Evolutionary conservation across 83 land plant genomes (phyloP).

Genomic region (Thuja plicata): DNA sequence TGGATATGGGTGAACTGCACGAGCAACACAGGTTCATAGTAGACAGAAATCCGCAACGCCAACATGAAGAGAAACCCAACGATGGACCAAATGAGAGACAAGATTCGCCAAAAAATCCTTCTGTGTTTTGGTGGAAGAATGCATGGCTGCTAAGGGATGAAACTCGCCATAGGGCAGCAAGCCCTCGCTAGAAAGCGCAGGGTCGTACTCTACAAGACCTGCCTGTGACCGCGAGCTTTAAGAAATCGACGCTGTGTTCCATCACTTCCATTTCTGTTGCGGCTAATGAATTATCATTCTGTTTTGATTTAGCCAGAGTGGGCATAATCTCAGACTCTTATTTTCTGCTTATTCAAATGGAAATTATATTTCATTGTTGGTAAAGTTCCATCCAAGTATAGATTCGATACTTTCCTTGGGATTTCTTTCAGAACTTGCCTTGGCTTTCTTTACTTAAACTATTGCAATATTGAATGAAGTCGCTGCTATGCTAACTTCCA

Average conservation of each 20-base stretch:
- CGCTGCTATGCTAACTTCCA: too few relatives aligned
- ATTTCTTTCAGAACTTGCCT: too few relatives aligned
- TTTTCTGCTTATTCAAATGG: too few relatives aligned
- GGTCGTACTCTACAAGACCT: constrained; percentile 97
- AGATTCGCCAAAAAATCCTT: constrained; percentile 74
- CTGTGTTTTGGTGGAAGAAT: constrained; percentile 58
- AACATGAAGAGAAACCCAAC: constrained; percentile 74
- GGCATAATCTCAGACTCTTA: background rate
- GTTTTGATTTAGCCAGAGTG: background rate
- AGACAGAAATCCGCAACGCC: constrained; percentile 81
- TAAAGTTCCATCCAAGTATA: too few relatives aligned
- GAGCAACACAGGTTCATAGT: constrained; percentile 48
- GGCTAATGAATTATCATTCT: background rate
- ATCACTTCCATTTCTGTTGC: constrained; percentile 40
- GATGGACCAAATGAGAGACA: constrained; percentile 74
- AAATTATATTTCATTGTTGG: too few relatives aligned
- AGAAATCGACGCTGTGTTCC: constrained; percentile 58
- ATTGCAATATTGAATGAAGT: too few relatives aligned
- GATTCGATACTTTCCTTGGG: too few relatives aligned
- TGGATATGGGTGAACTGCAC: constrained; percentile 78
- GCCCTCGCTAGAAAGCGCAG: constrained; percentile 93
- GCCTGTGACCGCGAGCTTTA: constrained; percentile 14
- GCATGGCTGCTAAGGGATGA: constrained; percentile 79
- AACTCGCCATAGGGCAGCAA: constrained; percentile 75
- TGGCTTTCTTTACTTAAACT: too few relatives aligned